A percentile compares a stretch with the other conserved stretches of the same genome.
phyloP scores from a whole-genome alignment of 441 rosid species.

The Eutrema salsugineum region DNA sequence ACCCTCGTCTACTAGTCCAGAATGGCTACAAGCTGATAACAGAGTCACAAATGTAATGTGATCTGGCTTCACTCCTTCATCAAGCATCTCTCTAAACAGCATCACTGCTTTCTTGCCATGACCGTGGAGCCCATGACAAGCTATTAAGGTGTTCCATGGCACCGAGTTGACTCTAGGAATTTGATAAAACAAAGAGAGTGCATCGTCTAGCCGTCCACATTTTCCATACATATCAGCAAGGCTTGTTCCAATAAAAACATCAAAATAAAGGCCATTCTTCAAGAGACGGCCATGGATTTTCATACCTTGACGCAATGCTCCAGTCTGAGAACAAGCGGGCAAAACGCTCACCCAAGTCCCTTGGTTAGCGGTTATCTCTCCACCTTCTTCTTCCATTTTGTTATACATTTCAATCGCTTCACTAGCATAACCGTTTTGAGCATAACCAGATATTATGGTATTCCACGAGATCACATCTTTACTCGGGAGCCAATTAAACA shows the following conservation, averaged over 20 bases:
- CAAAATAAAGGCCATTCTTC: not conserved
- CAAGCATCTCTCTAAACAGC: not conserved
- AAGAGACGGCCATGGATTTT: not conserved
- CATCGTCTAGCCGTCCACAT: not conserved
- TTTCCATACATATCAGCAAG: conserved; percentile 4
- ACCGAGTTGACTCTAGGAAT: conserved; percentile 4
- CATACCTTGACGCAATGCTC: conserved; percentile 1
- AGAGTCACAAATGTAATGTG: not conserved
- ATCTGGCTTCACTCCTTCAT: not conserved
- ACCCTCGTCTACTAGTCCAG: not conserved
- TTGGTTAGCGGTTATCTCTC: not conserved
- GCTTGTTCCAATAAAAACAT: conserved; percentile 4
- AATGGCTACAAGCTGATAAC: conserved; percentile 9
- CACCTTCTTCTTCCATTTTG: not conserved
- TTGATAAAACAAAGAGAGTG: not conserved
- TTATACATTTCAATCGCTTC: conserved; percentile 9
- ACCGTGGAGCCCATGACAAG: not conserved
- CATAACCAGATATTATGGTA: not conserved
- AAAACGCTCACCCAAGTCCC: conserved; percentile 8
- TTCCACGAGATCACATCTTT: not conserved
- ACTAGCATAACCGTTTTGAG: not conserved
- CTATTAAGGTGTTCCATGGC: not conserved
- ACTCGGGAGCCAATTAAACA: not conserved
- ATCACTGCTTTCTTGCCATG: not conserved
- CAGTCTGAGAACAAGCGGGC: conserved; percentile 3